phyloP scores from a whole-genome alignment of 2,329 filamentous ascomycete genomes.

The Xylariaceae sp. region DNA sequence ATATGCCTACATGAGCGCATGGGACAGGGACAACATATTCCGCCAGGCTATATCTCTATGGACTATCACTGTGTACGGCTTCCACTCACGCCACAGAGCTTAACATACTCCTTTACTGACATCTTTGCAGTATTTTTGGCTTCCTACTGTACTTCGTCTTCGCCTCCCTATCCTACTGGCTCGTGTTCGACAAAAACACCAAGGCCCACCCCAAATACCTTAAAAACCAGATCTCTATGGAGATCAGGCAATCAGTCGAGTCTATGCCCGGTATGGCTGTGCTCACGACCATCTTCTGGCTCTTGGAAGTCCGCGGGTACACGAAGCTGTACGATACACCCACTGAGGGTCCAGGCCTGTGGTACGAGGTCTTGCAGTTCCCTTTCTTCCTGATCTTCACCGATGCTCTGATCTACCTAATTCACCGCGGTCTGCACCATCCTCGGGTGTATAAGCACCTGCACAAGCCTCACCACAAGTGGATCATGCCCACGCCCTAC shows the following conservation, averaged over 20 bases:
- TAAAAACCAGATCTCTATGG: constrained; percentile 87
- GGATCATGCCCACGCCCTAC: constrained; percentile 97
- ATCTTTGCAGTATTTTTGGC: constrained; percentile 75
- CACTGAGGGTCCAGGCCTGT: constrained; percentile 73
- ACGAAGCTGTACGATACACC: constrained; percentile 86
- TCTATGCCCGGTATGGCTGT: constrained; percentile 84
- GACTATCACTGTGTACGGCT: constrained; percentile 80
- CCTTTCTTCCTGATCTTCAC: constrained; percentile 80
- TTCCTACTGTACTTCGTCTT: constrained; percentile 83
- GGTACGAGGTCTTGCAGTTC: constrained; percentile 84
- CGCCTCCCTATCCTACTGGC: constrained; percentile 80
- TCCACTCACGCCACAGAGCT: neutral
- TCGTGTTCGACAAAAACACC: constrained; percentile 91
- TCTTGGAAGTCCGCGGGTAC: constrained; percentile 82
- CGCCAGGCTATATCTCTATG: constrained; percentile 80
- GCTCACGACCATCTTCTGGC: constrained; percentile 80
- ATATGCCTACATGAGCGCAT: constrained; percentile 79
- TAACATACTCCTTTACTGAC: constrained; percentile 22
- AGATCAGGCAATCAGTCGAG: constrained; percentile 79
- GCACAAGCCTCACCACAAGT: constrained; percentile 99
- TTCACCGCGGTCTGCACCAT: constrained; percentile 77
- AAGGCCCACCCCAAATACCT: constrained; percentile 92
- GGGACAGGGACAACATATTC: constrained; percentile 76
- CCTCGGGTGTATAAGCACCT: constrained; percentile 80
- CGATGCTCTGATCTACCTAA: constrained; percentile 80